Percentiles rank a stretch among this genome's conserved stretches.
These are phyloP conservation scores for Diaporthe destruens DNA, from an alignment of 2,329 filamentous ascomycete genomes.

Conservation along the genomic window DNA sequence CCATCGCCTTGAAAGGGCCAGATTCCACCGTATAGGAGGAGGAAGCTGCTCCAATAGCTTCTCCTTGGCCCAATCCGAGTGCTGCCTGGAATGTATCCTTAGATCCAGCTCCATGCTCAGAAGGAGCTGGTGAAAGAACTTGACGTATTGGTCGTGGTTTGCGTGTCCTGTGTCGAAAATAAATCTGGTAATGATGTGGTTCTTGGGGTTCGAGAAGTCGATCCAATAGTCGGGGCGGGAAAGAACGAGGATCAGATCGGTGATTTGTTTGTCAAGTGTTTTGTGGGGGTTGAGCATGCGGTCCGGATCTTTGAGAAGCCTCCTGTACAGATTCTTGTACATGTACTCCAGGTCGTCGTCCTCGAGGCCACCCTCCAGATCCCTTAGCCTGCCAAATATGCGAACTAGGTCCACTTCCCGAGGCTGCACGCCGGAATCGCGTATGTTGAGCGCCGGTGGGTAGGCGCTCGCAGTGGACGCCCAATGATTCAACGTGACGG, in stretches of 20 bases:
- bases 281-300: constrained; percentile 70
- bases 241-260: constrained; percentile 77
- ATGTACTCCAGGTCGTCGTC: constrained; percentile 70
- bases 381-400: constrained; percentile 70
- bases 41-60: constrained; percentile 75
- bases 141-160: constrained; percentile 69
- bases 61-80: constrained; percentile 73
- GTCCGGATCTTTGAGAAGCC: constrained; percentile 76
- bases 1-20: constrained; percentile 81
- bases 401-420: constrained; percentile 70
- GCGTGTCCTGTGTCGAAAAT: constrained; percentile 72
- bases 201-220: constrained; percentile 77
- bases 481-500: constrained; percentile 79
- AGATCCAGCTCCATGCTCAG: constrained; percentile 79
- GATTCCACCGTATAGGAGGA: constrained; percentile 77
- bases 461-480: constrained; percentile 68
- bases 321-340: constrained; percentile 75
- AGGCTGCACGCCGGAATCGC: constrained; percentile 69
- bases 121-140: constrained; percentile 83
- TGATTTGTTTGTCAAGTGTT: constrained; percentile 78
- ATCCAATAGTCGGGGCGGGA: constrained; percentile 76
- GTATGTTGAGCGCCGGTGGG: constrained; percentile 68
- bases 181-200: constrained; percentile 80
- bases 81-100: constrained; percentile 73
- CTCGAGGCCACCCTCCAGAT: constrained; percentile 68